These are phyloP conservation scores for Cytospora schulzeri DNA, from an alignment of 2,329 filamentous ascomycete genomes.

Conservation along the genomic window DNA sequence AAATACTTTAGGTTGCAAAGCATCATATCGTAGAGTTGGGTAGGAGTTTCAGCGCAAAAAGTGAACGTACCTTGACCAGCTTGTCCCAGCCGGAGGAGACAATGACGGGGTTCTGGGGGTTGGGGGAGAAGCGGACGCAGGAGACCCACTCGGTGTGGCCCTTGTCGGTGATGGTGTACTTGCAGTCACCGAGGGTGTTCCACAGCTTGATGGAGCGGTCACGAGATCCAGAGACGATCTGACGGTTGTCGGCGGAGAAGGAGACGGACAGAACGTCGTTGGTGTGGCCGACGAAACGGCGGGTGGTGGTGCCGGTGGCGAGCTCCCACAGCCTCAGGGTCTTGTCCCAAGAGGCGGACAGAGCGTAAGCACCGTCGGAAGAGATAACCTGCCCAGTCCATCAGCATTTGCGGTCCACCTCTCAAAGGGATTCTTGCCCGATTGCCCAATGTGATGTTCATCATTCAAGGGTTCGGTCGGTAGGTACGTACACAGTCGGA, in stretches of 20 bases:
- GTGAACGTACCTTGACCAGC: slow-evolving; percentile 91
- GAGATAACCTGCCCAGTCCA: slow-evolving; percentile 80
- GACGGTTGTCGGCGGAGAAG: slow-evolving; percentile 99
- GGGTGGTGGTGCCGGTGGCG: slow-evolving; percentile 92
- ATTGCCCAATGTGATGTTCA: slow-evolving; percentile 4
- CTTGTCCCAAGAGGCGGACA: slow-evolving; percentile 99
- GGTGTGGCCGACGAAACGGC: slow-evolving; percentile 98
- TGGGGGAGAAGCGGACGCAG: slow-evolving; percentile 98
- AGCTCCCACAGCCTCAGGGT: slow-evolving; percentile 99
- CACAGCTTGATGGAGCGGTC: slow-evolving; percentile 99
- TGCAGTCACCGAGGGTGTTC: slow-evolving; percentile 99
- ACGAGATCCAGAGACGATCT: slow-evolving; percentile 98
- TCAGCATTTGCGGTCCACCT: slow-evolving; percentile 39
- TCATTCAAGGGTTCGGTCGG: slow-evolving; percentile 7
- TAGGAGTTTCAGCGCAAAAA: slow-evolving; percentile 22
- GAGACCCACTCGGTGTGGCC: slow-evolving; percentile 99
- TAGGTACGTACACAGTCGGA: slow-evolving; percentile 90
- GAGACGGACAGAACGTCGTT: slow-evolving; percentile 99
- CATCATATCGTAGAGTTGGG: slow-evolving; percentile 69
- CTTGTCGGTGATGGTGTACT: slow-evolving; percentile 99
- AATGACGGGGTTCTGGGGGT: slow-evolving; percentile 99
- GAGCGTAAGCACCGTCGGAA: slow-evolving; percentile 97
- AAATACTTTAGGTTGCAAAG: slow-evolving; percentile 94
- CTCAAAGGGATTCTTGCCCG: slow-evolving; percentile 13
- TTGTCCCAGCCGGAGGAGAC: slow-evolving; percentile 99